A percentile compares a stretch with the other conserved stretches of the same genome.
Evolutionary conservation across 805 yeast species (phyloP).

Genomic region (Candida tibetensis): DNA sequence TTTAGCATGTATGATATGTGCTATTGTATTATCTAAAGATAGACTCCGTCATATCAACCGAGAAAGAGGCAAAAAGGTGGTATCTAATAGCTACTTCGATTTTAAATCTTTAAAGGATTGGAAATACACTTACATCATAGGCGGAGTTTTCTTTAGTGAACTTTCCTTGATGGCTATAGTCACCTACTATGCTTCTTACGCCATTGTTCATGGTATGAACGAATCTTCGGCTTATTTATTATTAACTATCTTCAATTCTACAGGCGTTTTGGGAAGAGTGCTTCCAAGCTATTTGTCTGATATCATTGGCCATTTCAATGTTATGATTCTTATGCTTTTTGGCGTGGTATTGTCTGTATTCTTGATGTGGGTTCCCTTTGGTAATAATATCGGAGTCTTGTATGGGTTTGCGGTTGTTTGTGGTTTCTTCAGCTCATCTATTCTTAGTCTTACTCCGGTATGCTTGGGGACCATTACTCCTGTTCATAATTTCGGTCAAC

Average conservation of each 20-base stretch:
- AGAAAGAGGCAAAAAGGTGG: background rate
- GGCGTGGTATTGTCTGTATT: slow-evolving; percentile 48
- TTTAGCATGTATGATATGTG: slow-evolving; percentile 12
- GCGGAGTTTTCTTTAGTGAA: slow-evolving; percentile 47
- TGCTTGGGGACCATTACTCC: slow-evolving; percentile 67
- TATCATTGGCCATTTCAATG: slow-evolving; percentile 53
- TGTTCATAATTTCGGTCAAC: slow-evolving; percentile 61
- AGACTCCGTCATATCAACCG: slow-evolving; percentile 9
- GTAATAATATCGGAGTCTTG: slow-evolving; percentile 39
- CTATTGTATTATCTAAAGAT: slow-evolving; percentile 16
- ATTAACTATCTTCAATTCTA: slow-evolving; percentile 45
- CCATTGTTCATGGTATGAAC: slow-evolving; percentile 46
- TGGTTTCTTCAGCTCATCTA: slow-evolving; percentile 62
- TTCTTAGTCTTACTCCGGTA: slow-evolving; percentile 63
- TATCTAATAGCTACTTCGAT: slow-evolving; percentile 27
- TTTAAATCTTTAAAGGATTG: slow-evolving; percentile 37
- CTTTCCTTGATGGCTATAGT: slow-evolving; percentile 49
- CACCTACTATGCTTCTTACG: slow-evolving; percentile 59
- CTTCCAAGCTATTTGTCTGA: slow-evolving; percentile 58
- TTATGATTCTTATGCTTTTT: slow-evolving; percentile 47
- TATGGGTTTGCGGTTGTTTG: slow-evolving; percentile 52
- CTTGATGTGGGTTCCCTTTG: slow-evolving; percentile 68
- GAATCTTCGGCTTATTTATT: slow-evolving; percentile 43
- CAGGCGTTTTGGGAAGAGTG: slow-evolving; percentile 51
- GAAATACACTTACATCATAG: slow-evolving; percentile 32